Conservation (phyloP, 495 filamentous ascomycete species). For the Penicillium canescens region DNA sequence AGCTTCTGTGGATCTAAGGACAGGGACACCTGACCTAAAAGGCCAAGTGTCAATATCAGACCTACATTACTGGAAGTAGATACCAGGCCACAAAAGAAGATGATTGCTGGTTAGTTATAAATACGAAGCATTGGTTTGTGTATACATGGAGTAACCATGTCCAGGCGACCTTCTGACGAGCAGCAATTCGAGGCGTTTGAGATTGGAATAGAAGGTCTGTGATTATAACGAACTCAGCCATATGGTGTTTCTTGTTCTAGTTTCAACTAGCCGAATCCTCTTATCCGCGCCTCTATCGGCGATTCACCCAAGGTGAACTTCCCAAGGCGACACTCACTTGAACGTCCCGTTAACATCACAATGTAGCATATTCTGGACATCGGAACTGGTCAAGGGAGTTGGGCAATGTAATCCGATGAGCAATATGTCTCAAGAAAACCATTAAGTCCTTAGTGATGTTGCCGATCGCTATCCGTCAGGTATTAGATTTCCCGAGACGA, state of each 20-base stretch:
- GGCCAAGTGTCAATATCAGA: no score
- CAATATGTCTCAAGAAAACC: background rate
- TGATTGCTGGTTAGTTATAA: conserved; percentile 18
- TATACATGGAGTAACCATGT: background rate
- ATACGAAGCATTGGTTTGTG: background rate
- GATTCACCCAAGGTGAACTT: conserved; percentile 15
- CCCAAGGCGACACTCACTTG: background rate
- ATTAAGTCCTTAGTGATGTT: conserved; percentile 11
- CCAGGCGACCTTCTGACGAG: conserved; percentile 14
- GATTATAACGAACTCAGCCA: conserved; percentile 8
- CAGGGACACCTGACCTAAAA: no score
- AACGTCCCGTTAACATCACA: conserved; percentile 1
- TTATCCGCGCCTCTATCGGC: conserved; percentile 3
- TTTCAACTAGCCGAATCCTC: conserved; percentile 4
- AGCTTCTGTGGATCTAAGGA: no score
- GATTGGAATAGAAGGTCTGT: background rate
- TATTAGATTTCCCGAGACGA: background rate
- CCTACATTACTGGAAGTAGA: background rate
- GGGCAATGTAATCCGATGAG: conserved; percentile 3
- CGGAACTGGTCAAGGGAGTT: conserved; percentile 7
- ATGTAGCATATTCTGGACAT: conserved; percentile 24
- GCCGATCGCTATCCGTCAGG: conserved; percentile 14
- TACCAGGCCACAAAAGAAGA: conserved; percentile 23
- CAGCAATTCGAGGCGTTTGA: conserved; percentile 19
- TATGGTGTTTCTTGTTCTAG: conserved; percentile 19